Percentiles rank a stretch among this genome's conserved stretches.
Evolutionary conservation across 371 early-diverging fungal species (phyloP).

Genomic region (Syncephalastrum monosporum): DNA sequence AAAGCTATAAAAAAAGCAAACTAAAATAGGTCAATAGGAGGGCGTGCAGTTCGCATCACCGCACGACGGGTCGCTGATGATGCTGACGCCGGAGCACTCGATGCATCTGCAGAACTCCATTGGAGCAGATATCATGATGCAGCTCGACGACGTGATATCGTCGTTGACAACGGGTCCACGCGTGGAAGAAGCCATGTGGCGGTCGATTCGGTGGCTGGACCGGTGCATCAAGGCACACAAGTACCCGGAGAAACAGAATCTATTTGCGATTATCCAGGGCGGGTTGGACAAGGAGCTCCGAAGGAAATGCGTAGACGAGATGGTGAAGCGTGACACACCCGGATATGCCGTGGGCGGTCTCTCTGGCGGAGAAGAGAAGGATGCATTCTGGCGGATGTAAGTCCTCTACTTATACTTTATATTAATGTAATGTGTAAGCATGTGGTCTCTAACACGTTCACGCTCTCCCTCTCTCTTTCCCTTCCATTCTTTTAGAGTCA

Average conservation of each 20-base stretch:
- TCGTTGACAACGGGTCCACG: conserved; percentile 80
- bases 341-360: conserved; percentile 97
- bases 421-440: background rate
- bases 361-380: conserved; percentile 95
- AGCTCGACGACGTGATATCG: conserved; percentile 95
- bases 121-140: conserved; percentile 98
- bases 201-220: conserved; percentile 95
- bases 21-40: conserved; percentile 38
- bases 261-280: conserved; percentile 97
- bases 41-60: conserved; percentile 92
- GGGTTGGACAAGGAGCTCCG: conserved; percentile 81
- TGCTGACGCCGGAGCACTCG: conserved; percentile 95
- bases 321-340: conserved; percentile 85
- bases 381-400: conserved; percentile 85
- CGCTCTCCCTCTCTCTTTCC: conserved; percentile 1
- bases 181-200: conserved; percentile 92
- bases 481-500: conserved; percentile 51
- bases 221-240: conserved; percentile 85
- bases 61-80: conserved; percentile 77
- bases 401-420: conserved; percentile 6
- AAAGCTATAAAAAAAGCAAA: background rate
- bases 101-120: conserved; percentile 93
- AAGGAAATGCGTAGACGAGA: conserved; percentile 78
- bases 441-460: background rate
- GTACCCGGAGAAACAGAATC: conserved; percentile 75